Percentiles rank a stretch among this genome's conserved stretches.
These are phyloP conservation scores for Podaxis sp. DNA, from an alignment of 768 basidiomycete genomes.

Conservation along the genomic window DNA sequence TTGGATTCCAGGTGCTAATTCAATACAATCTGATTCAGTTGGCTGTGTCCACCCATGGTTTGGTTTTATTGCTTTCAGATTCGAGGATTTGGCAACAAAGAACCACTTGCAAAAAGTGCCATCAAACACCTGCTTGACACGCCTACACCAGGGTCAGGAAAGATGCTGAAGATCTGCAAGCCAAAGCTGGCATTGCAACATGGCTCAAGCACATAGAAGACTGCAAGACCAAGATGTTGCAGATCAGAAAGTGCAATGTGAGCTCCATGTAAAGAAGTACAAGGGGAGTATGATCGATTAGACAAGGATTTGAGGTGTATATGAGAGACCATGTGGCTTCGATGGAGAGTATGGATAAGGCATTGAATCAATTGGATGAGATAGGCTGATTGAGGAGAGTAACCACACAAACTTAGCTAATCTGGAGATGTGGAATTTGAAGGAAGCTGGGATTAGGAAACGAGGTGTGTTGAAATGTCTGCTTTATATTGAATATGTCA, in stretches of 20 bases:
- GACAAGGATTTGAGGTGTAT: conserved; percentile 93
- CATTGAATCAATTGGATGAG: conserved; percentile 61
- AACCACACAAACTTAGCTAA: conserved; percentile 77
- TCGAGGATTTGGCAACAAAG: conserved; percentile 78
- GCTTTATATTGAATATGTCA: background rate
- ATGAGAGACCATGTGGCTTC: conserved; percentile 82
- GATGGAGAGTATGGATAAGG: conserved; percentile 67
- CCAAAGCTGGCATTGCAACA: conserved; percentile 70
- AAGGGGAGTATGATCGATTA: conserved; percentile 77
- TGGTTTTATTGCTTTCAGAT: background rate
- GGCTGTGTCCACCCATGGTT: background rate
- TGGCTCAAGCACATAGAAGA: conserved; percentile 97
- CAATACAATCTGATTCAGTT: too few species aligned
- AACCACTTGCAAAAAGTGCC: conserved; percentile 74
- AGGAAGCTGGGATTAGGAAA: conserved; percentile 86
- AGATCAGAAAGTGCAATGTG: conserved; percentile 90
- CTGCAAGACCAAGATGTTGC: conserved; percentile 78
- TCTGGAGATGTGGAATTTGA: conserved; percentile 74
- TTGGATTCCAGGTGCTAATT: too few species aligned
- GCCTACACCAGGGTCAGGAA: conserved; percentile 71
- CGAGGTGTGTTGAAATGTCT: conserved; percentile 23
- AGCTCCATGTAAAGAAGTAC: conserved; percentile 87
- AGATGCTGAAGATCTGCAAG: conserved; percentile 61
- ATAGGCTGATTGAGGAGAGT: conserved; percentile 72
- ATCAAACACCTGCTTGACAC: conserved; percentile 71